Evolutionary conservation across 202 grass and related monocot genomes (phyloP), one percentile per base, ranked within the genome.

Genomic region (Setaria italica): DNA sequence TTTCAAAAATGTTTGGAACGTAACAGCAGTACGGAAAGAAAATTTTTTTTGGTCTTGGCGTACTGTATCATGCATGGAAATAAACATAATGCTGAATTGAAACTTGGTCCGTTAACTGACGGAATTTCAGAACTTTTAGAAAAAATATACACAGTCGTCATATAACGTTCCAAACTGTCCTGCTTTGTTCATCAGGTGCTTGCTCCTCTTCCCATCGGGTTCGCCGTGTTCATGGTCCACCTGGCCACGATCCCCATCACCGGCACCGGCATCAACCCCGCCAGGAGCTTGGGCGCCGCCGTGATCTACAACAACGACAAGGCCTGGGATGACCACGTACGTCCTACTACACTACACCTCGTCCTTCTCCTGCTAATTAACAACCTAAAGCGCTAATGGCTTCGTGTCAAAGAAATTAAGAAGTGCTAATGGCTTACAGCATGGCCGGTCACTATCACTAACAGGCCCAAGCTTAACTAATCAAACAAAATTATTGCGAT

Each of bases 161-260:
- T 9, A 3, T 48, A 48, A 43, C 6, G 4, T 10, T 56, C 2
- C 70, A 7, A 1, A 32, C 67, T 60, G 10, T 80, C 3, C 3
- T 63, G 59, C 30, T 17, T 62, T 83, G 17, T 79, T 65, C 54
- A 90, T 48, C 70, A 94, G 92, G 92, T 94, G 66, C 79, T 94
- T 30, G 92, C 92, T 85, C 92, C 92, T 78, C 92, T 91, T 69
- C 92, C 92, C 64, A 94, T 94, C 16, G 92, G 92, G 32, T 91
- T 94, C 72, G 92, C 92, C 2, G 92, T 94, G 80, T 94, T 94
- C 92, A 94, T 94, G 92, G 92, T 94, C 7, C 92, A 94, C 86
- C 56, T 94, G 39, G 92, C 92, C 53, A 91, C 92, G 7, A 94
- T 94, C 84, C 92, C 92, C 0, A 85, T 94, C 84, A 94, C 92